Evolutionary conservation across 176 grass and related monocot species (phyloP).

Genomic region (Carex littledalei): DNA sequence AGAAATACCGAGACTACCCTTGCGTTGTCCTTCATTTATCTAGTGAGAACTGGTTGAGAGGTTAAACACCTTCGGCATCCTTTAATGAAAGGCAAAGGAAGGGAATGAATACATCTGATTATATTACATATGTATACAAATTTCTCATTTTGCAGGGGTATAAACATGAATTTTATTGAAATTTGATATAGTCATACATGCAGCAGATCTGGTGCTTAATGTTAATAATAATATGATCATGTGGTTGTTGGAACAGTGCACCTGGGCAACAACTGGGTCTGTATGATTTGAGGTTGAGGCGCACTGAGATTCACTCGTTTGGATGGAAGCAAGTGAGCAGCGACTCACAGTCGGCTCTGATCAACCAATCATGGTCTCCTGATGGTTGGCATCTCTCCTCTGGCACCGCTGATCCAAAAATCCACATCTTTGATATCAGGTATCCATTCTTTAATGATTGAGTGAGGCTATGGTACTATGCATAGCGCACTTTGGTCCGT

Average conservation of each 20-base stretch:
- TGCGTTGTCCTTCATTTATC: not conserved
- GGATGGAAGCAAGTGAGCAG: conserved; percentile 94
- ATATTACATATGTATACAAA: not conserved
- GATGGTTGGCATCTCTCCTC: conserved; percentile 74
- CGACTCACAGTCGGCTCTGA: conserved; percentile 90
- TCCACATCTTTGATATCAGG: conserved; percentile 95
- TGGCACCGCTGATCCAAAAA: conserved; percentile 73
- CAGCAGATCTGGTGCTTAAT: not conserved
- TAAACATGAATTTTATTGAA: not conserved
- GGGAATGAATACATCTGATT: not conserved
- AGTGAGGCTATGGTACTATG: too few species aligned
- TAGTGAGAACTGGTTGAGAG: not conserved
- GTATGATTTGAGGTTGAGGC: conserved; percentile 72
- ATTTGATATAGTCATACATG: not conserved
- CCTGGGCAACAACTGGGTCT: conserved; percentile 68
- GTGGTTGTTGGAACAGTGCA: conserved; percentile 32
- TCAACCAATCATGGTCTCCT: conserved; percentile 96
- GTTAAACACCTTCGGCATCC: not conserved
- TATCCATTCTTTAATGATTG: not conserved
- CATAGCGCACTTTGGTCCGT: too few species aligned
- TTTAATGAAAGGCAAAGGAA: not conserved
- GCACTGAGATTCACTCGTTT: conserved; percentile 70
- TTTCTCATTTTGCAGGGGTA: not conserved
- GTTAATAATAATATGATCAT: not conserved
- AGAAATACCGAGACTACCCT: not conserved